A percentile compares a stretch with the other conserved stretches of the same genome.
Evolutionary conservation across 192 early-diverging fungal species (phyloP).

Genomic region (Physocladia obscura): DNA sequence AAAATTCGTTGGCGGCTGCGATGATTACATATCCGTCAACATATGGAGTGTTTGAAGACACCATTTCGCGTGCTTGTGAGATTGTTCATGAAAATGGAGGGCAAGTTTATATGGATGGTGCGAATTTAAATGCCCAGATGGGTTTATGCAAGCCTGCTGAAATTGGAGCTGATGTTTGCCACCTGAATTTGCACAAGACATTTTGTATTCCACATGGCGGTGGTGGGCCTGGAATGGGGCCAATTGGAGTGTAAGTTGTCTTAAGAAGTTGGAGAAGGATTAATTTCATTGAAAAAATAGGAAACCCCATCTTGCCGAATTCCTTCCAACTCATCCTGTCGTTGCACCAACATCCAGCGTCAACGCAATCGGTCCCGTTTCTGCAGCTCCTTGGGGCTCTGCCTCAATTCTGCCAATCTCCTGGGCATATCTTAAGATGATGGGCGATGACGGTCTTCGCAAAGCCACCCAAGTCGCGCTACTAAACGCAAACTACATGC

Average conservation of each 20-base stretch:
- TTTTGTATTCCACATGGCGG: slow-evolving; percentile 98
- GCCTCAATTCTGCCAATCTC: slow-evolving; percentile 96
- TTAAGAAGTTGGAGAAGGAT: not conserved
- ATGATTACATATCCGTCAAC: slow-evolving; percentile 99
- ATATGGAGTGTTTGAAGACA: slow-evolving; percentile 96
- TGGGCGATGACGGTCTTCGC: slow-evolving; percentile 90
- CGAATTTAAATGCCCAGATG: slow-evolving; percentile 59
- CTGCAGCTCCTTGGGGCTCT: slow-evolving; percentile 95
- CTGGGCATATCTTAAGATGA: slow-evolving; percentile 98
- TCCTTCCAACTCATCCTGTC: slow-evolving; percentile 90
- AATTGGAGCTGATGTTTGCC: slow-evolving; percentile 99
- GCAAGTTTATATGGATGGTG: slow-evolving; percentile 98
- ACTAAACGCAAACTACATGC: slow-evolving; percentile 99
- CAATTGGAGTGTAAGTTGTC: slow-evolving; percentile 81
- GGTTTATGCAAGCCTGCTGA: slow-evolving; percentile 73
- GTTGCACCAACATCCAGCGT: slow-evolving; percentile 67
- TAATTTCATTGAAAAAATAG: slow-evolving; percentile 26
- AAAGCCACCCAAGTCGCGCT: slow-evolving; percentile 87
- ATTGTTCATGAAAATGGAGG: slow-evolving; percentile 93
- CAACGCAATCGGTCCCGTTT: slow-evolving; percentile 85
- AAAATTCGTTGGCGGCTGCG: slow-evolving; percentile 82
- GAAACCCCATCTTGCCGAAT: slow-evolving; percentile 85
- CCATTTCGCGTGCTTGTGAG: slow-evolving; percentile 81
- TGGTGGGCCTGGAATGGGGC: slow-evolving; percentile 97
- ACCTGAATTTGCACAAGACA: slow-evolving; percentile 99